A percentile compares a stretch with the other conserved stretches of the same genome.
Conservation (phyloP, 1,284 basidiomycete genomes). For the Cryptococcus jaspeensis region DNA sequence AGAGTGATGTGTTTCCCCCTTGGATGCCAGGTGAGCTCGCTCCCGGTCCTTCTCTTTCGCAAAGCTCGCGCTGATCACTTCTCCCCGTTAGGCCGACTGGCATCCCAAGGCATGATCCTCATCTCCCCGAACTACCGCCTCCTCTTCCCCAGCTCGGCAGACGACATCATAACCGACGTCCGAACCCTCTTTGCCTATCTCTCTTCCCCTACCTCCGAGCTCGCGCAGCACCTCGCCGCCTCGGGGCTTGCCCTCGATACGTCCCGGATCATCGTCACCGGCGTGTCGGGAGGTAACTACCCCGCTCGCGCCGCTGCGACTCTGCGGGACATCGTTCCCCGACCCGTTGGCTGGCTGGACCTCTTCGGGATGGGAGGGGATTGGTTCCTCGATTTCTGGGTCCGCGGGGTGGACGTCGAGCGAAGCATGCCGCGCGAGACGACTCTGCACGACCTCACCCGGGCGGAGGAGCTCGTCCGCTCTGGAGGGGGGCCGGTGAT, state of each 20-base stretch:
- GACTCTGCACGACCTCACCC: background rate
- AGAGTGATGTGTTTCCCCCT: background rate
- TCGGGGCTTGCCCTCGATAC: background rate
- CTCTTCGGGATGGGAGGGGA: constrained; percentile 10
- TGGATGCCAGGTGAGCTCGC: background rate
- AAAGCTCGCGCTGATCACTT: background rate
- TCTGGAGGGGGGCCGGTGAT: constrained; percentile 1
- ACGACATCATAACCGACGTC: constrained; percentile 12
- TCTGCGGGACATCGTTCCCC: constrained; percentile 1
- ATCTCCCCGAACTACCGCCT: constrained; percentile 16
- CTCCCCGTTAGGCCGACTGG: constrained; percentile 2
- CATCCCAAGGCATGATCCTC: constrained; percentile 1
- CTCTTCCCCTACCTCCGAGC: constrained; percentile 1
- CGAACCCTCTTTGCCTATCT: constrained; percentile 11
- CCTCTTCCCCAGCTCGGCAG: constrained; percentile 6
- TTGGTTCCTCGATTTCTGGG: constrained; percentile 13
- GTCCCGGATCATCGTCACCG: constrained; percentile 5
- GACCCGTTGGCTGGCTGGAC: constrained; percentile 7
- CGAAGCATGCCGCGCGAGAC: background rate
- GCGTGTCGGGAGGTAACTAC: constrained; percentile 15
- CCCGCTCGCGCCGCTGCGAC: constrained; percentile 10
- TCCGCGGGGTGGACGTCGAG: background rate
- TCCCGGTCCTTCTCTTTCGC: background rate
- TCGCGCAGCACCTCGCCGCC: background rate
- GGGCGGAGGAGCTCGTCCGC: background rate